A percentile compares a stretch with the other conserved stretches of the same genome.
These are phyloP conservation scores for Zoysia pacifica DNA, from an alignment of 176 grass and related monocot species.

Conservation along the genomic window DNA sequence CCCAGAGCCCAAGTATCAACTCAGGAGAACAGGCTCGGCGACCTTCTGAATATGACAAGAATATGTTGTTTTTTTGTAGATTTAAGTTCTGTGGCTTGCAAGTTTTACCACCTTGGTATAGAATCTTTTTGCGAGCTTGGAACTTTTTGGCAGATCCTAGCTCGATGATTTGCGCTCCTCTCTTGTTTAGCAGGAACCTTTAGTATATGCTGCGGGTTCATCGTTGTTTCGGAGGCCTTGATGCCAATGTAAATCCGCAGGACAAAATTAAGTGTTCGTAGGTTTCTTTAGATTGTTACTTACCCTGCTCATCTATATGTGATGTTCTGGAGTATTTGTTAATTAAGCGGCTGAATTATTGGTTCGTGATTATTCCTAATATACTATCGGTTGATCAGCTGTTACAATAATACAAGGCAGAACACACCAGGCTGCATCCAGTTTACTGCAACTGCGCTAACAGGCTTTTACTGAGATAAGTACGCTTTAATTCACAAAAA, in stretches of 20 bases:
- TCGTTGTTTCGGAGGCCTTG: slow-evolving; percentile 39
- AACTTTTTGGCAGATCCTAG: slow-evolving; percentile 36
- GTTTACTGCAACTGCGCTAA: not conserved
- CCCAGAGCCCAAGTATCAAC: slow-evolving; percentile 73
- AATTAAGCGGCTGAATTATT: too few relatives aligned
- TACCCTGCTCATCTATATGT: slow-evolving; percentile 23
- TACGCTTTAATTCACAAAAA: not conserved
- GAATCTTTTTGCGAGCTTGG: slow-evolving; percentile 46
- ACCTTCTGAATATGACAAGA: slow-evolving; percentile 54
- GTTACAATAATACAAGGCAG: not conserved
- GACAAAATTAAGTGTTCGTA: slow-evolving; percentile 33
- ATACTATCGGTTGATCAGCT: not conserved
- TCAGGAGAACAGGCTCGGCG: slow-evolving; percentile 82
- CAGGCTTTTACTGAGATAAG: too few relatives aligned
- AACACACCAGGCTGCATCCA: too few relatives aligned
- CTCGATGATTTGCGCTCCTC: slow-evolving; percentile 20
- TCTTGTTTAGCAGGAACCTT: slow-evolving; percentile 42
- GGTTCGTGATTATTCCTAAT: not conserved
- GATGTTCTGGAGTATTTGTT: not conserved
- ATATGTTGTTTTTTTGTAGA: slow-evolving; percentile 46
- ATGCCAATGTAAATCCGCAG: slow-evolving; percentile 43
- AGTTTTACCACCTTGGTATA: slow-evolving; percentile 40
- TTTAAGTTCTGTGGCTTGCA: slow-evolving; percentile 39
- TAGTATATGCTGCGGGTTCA: slow-evolving; percentile 29
- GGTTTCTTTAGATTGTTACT: slow-evolving; percentile 34